Conservation (phyloP, 1,139 yeast species). For the Wickerhamomyces sp. region DNA sequence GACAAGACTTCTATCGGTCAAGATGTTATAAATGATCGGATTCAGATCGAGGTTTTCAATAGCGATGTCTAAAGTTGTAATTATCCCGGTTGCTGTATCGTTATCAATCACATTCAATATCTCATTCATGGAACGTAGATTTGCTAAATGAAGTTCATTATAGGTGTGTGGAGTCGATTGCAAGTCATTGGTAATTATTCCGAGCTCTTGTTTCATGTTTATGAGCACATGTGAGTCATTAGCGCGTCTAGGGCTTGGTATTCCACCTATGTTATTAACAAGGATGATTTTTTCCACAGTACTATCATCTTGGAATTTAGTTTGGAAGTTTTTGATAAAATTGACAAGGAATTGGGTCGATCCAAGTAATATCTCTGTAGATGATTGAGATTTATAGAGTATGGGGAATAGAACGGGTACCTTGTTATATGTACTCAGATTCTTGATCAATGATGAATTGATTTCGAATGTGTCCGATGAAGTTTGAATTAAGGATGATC, state of each 20-base stretch:
- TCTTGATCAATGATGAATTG: neutral
- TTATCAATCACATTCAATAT: constrained; percentile 30
- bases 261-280: constrained; percentile 81
- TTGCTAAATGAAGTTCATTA: constrained; percentile 24
- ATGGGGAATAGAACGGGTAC: constrained; percentile 21
- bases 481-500: neutral
- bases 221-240: constrained; percentile 85
- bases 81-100: constrained; percentile 33
- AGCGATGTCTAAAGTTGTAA: constrained; percentile 28
- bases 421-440: constrained; percentile 1
- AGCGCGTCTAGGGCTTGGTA: constrained; percentile 78
- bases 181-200: constrained; percentile 59
- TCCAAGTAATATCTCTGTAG: constrained; percentile 14
- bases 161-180: constrained; percentile 17
- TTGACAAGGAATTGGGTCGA: constrained; percentile 14
- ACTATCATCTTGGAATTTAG: constrained; percentile 21
- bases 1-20: constrained; percentile 89
- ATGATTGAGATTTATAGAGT: constrained; percentile 8
- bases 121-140: constrained; percentile 28
- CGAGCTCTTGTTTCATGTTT: constrained; percentile 77
- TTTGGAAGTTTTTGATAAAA: constrained; percentile 16
- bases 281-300: constrained; percentile 76
- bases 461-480: neutral
- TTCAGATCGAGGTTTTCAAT: constrained; percentile 27
- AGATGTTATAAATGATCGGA: constrained; percentile 81